Base-by-base conservation (phyloP, 495 filamentous ascomycete species). In the Daldinia loculata region DNA sequence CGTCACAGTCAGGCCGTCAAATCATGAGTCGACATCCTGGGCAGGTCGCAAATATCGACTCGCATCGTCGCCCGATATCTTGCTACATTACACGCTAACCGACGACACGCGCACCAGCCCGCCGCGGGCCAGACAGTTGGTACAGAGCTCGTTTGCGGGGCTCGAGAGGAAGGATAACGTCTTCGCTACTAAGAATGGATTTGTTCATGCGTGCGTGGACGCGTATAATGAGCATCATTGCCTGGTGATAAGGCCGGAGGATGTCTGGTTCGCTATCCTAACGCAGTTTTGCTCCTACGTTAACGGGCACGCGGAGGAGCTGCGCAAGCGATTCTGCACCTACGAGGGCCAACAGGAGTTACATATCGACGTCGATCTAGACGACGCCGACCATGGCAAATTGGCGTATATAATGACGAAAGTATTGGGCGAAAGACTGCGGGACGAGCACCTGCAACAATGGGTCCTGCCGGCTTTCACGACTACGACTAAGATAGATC, bases 311-410 rank as follows among this genome's bases (percentile, higher is more conserved):
- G 81, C 98, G 32, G 92, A 91, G 74, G 90, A 91, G 57, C 81
- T 98, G 24, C 85, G 95, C 51, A 92, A 93, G 66, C 94, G 97
- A 76, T 98, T 90, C 76, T 84, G 95, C 36, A 88, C 91, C 76
- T 84, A 95, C 24, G 95, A 98, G 76, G 84, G 85, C 6, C 80
- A 86, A 68, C 81, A 84, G 67, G 71, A 83, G 29, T 72, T 89
- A 0, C 61, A 77, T 59, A 75, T 86, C 69, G 74, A 80, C 3
- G 71, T 68, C n/a, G 60, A 74, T 24, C 70, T 80, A 7, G 74
- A 75, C n/a, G 66, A 50, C 15, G 71, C 80, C 34, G 76, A 83
- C 75, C 78, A 80, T 64, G 80, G 78, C 36, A 72, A 74, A 34
- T 67, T 82, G 65, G 79, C 81, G 7, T 76, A 48, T 55, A 66